Base-by-base conservation (phyloP, 306 rosid species). In the Luffa aegyptiaca region DNA sequence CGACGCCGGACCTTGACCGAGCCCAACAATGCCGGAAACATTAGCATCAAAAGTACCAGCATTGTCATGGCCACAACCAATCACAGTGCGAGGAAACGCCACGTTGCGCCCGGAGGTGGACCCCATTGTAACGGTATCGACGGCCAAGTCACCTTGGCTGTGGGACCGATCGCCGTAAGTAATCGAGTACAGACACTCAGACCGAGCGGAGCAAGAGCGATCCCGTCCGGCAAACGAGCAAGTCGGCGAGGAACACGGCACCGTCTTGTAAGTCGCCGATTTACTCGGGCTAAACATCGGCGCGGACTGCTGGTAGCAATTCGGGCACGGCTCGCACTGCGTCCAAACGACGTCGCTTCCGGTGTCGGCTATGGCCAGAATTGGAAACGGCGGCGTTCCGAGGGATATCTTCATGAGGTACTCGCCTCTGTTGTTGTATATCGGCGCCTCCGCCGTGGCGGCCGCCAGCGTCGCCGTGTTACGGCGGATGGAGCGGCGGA, bases 341-440 rank as follows among this genome's bases (percentile, higher is more conserved):
- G 81, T 49, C 97, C 97, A 92, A 7, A 82, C 61, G 5, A 92
- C 69, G 58, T 81, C 87, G 51, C 97, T 92, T 2, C 92, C 94
- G 0, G 94, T 92, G 45, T 92, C 97, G 1, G 79, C 86, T 11
- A 86, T n/a, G 39, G 86, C 97, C 0, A 71, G 26, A 44, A 84
- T 9, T 1, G 65, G 11, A 51, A 84, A 39, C 1, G 90, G 87
- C 0, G 97, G 97, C 2, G 92, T 88, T 11, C 97, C 97, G 8
- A 92, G 1, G 0, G 88, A 79, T 20, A 87, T 35, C 0, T 64
- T 68, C 90, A 92, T 41, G 7, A 90, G 86, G 51, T 87, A 92
- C 10, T 84, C 90, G 1, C 87, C 91, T 0, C 0, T 0, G 20
- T 61, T 37, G 0, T 51, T 6, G 1, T 0, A 3, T 2, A 90